Evolutionary conservation across 768 basidiomycete species (phyloP), one percentile per base, ranked within the genome.

Genomic region (Pleurotus eryngii): DNA sequence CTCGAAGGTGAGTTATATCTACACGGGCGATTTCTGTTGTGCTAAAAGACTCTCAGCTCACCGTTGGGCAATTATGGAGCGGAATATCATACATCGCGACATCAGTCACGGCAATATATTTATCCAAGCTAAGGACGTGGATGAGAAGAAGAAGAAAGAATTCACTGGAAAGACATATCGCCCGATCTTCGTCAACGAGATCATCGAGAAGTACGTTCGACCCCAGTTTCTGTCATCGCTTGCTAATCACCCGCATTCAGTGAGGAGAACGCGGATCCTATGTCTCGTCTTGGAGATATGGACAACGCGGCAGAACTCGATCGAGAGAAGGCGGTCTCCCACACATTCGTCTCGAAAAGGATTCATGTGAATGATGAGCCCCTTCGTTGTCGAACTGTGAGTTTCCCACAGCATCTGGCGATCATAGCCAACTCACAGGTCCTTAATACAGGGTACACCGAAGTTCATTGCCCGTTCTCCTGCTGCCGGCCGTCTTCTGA

Each of bases 141-240:
- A 30, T 5, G 27, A 45, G 17, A 4, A 38, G 3, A 12, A 14
- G 18, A 15, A 46, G 3, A 8, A 12, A 5, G 30, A 35, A 20
- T 8, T 24, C 14, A 5, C 7, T 42, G 49, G 42, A 24, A 17
- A 11, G 22, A 12, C 17, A 3, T 9, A 40, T 3, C 54, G 54
- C 4, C 54, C 54, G 20, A 55, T 43, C 14, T 55, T 55, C 11
- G 45, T 55, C 27, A 30, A 55, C 3, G 54, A 46, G 40, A 45
- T 55, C 12, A 5, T 55, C 2, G 20, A 42, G 12, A 24, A 24
- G 46, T 47, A 47, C 11, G 46, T 47, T 27, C 4, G 46, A 20
- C 20, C 5, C 26, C 11, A 12, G 42, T 20, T 43, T n/a, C 15
- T 20, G 42, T 5, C 18, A 3, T 20, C 18, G 12, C 18, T 11